Base-by-base conservation (phyloP, 805 yeast genomes). In the Candida morakotiae region DNA sequence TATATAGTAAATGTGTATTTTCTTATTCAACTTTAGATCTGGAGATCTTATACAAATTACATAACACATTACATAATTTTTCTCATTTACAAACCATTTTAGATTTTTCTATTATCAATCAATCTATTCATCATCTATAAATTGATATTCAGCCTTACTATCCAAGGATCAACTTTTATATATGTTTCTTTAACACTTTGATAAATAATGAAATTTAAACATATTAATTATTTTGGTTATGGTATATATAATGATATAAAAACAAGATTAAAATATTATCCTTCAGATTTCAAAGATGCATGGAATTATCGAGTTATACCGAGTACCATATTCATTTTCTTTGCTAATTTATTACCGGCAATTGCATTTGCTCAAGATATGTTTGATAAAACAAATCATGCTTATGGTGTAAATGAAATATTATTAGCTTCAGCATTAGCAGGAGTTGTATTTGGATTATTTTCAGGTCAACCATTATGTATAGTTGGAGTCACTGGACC, bases 401-500 rank as follows among this genome's bases (percentile, higher is more conserved):
- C 89, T 9, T 91, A 87, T 51, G 98, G 98, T 3, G 83, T 93
- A 3, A 93, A 91, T 53, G 98, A 91, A 53, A 83, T 91, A 2
- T 67, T 91, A 17, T 52, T 93, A 53, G 71, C 93, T 5, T 79
- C 89, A 22, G 96, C 96, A 0, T 59, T 93, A 55, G 97, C 87
- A 0, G 97, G 98, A 0, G 73, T 89, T 4, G 79, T 86, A 1
- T 91, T 93, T 64, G 96, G 98, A 0, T 47, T 85, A 5, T 67
- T 89, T 39, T 71, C 84, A 0, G 98, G 97, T 0, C 96, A 89
- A 49, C 98, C 98, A 0, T 60, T 93, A 19, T 86, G 96, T 51
- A 85, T 91, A 18, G 98, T 93, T 7, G 98, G 98, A 3, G 97
- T 91, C 4, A 93, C 98, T 0, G 98, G 98, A 0, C 98, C 98